phyloP scores from a whole-genome alignment of 441 rosid species.

The Omphalea diandra region DNA sequence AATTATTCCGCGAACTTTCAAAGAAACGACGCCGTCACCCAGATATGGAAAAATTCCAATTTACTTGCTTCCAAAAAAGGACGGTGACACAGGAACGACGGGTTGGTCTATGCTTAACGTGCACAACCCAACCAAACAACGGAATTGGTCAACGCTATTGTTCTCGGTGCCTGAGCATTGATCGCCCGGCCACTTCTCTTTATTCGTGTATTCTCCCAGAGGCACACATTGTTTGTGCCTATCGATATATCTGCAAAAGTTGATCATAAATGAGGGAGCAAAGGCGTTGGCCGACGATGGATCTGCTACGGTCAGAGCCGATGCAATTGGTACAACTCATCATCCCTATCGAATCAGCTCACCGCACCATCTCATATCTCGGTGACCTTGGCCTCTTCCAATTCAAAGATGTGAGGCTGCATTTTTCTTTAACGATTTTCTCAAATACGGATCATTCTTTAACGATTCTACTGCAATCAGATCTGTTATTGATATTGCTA shows the following conservation, averaged over 20 bases:
- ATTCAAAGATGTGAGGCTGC: constrained; percentile 83
- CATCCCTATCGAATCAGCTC: constrained; percentile 87
- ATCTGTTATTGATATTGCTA: neutral
- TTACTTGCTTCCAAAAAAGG: constrained; percentile 20
- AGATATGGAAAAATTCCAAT: neutral
- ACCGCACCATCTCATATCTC: constrained; percentile 68
- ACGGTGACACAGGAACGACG: constrained; percentile 15
- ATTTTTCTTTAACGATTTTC: constrained; percentile 8
- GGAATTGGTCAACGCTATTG: neutral
- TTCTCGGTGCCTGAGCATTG: constrained; percentile 19
- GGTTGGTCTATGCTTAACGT: constrained; percentile 2
- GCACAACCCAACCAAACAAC: constrained; percentile 6
- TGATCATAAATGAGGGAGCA: constrained; percentile 28
- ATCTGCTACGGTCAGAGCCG: constrained; percentile 79
- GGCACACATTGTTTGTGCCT: constrained; percentile 6
- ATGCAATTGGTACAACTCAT: constrained; percentile 83
- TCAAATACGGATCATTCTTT: neutral
- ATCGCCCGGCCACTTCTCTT: constrained; percentile 22
- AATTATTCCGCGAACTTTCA: neutral
- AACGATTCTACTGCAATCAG: too few species aligned
- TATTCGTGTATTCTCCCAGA: neutral
- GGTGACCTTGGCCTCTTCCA: constrained; percentile 83
- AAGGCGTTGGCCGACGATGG: constrained; percentile 56
- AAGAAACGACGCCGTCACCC: constrained; percentile 10
- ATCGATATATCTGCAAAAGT: constrained; percentile 21